Conservation (phyloP, 1,284 basidiomycete species). For the Pulveroboletus sp. region DNA sequence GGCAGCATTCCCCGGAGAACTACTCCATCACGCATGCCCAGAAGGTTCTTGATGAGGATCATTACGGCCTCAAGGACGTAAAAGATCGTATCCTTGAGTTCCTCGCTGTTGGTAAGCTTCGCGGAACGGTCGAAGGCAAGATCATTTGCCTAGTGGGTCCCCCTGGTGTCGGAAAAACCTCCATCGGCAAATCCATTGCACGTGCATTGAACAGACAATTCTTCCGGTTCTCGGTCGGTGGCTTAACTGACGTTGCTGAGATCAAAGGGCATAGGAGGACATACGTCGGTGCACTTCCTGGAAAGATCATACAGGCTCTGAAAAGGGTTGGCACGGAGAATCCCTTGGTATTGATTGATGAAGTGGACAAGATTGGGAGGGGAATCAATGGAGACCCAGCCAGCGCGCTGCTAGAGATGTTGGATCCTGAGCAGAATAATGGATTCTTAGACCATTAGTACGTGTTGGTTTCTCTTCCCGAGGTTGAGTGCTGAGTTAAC, state of each 20-base stretch:
- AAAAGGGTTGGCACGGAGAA: conserved; percentile 98
- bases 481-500: conserved; percentile 10
- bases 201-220: conserved; percentile 85
- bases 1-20: conserved; percentile 92
- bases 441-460: conserved; percentile 96
- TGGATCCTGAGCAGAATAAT: conserved; percentile 97
- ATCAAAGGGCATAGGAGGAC: conserved; percentile 98
- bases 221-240: conserved; percentile 97
- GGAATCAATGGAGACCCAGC: conserved; percentile 96
- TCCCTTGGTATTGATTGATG: conserved; percentile 94
- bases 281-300: conserved; percentile 94
- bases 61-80: conserved; percentile 94
- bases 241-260: conserved; percentile 96
- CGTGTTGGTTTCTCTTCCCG: conserved; percentile 32
- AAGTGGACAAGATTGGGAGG: conserved; percentile 98
- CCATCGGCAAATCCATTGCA: conserved; percentile 93
- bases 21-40: conserved; percentile 87
- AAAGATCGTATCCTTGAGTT: conserved; percentile 99
- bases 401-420: conserved; percentile 93
- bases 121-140: conserved; percentile 97
- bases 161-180: conserved; percentile 96
- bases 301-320: conserved; percentile 97
- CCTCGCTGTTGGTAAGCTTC: conserved; percentile 94
- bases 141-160: conserved; percentile 97
- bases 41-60: conserved; percentile 90